phyloP scores from a whole-genome alignment of 108 stramenopile species.

The Chaetoceros muelleri region DNA sequence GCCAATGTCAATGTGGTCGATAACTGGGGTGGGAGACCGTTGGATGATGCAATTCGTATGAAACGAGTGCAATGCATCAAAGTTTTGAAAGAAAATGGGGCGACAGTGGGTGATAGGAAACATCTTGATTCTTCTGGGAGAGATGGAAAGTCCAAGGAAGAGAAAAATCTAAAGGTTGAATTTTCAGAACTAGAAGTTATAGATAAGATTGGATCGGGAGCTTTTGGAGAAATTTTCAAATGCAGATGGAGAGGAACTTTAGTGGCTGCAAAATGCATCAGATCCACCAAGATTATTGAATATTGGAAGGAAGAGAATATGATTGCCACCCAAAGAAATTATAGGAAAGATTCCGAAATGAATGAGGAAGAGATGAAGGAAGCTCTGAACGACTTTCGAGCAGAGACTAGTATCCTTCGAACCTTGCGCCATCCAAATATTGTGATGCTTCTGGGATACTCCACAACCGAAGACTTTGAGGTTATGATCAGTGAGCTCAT shows the following conservation, averaged over 20 bases:
- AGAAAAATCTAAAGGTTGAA: constrained; percentile 60
- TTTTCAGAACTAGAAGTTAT: constrained; percentile 76
- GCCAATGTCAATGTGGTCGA: constrained; percentile 75
- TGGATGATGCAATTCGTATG: constrained; percentile 67
- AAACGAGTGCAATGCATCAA: constrained; percentile 21
- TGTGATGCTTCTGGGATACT: constrained; percentile 74
- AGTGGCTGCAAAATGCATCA: constrained; percentile 82
- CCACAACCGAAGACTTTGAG: constrained; percentile 59
- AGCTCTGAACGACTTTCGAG: constrained; percentile 70
- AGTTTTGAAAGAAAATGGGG: constrained; percentile 46
- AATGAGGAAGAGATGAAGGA: constrained; percentile 33
- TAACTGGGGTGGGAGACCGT: constrained; percentile 76
- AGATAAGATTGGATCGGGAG: constrained; percentile 77
- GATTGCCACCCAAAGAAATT: constrained; percentile 7
- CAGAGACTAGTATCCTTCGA: constrained; percentile 63
- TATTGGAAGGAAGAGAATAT: constrained; percentile 64
- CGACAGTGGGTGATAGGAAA: constrained; percentile 9
- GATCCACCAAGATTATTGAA: constrained; percentile 58
- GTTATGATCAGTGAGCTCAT: constrained; percentile 82
- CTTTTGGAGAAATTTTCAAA: constrained; percentile 87
- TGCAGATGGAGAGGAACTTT: constrained; percentile 77
- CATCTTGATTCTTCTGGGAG: neutral
- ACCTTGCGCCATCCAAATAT: constrained; percentile 76
- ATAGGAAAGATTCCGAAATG: constrained; percentile 21
- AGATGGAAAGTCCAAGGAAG: constrained; percentile 16